These are phyloP conservation scores for Isoetes taiwanensis DNA, from an alignment of 75 land plant genomes.

Conservation along the genomic window DNA sequence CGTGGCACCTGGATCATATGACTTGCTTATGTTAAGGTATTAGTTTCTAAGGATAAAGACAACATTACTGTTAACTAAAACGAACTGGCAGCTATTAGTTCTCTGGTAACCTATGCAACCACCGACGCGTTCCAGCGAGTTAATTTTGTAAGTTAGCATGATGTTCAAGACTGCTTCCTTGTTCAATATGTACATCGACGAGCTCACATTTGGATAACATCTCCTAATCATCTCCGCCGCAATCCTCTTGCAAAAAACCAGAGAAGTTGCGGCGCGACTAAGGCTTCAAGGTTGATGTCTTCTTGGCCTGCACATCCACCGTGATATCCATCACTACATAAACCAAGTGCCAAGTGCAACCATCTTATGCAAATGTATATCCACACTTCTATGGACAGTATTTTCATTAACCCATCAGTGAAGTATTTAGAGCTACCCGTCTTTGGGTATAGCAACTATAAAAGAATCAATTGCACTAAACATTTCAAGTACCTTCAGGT, in stretches of 20 bases:
- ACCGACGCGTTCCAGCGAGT: conserved; percentile 39
- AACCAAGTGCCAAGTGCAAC: too few relatives aligned
- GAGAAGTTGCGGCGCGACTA: conserved; percentile 42
- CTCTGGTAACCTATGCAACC: conserved; percentile 51
- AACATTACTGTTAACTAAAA: neutral
- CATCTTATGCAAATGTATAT: too few relatives aligned
- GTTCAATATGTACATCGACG: neutral
- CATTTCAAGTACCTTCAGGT: conserved; percentile 18
- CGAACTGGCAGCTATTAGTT: conserved; percentile 21
- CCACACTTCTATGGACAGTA: too few relatives aligned
- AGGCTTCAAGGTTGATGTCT: conserved; percentile 32
- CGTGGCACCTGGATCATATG: conserved; percentile 69
- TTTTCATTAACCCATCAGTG: too few relatives aligned
- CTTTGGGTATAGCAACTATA: too few relatives aligned
- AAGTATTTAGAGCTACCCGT: too few relatives aligned
- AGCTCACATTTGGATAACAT: conserved; percentile 56
- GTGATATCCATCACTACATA: too few relatives aligned
- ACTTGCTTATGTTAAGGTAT: conserved; percentile 38
- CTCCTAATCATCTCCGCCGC: conserved; percentile 31
- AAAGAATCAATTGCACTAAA: too few relatives aligned
- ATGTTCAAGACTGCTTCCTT: neutral
- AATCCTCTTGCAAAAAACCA: conserved; percentile 33
- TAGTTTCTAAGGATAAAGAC: neutral
- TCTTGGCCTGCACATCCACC: conserved; percentile 46
- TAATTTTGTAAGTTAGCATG: neutral